A percentile compares a stretch with the other conserved stretches of the same genome.
Conservation (phyloP, 2,329 filamentous ascomycete species). For the Fusarium sterilihyphosum region DNA sequence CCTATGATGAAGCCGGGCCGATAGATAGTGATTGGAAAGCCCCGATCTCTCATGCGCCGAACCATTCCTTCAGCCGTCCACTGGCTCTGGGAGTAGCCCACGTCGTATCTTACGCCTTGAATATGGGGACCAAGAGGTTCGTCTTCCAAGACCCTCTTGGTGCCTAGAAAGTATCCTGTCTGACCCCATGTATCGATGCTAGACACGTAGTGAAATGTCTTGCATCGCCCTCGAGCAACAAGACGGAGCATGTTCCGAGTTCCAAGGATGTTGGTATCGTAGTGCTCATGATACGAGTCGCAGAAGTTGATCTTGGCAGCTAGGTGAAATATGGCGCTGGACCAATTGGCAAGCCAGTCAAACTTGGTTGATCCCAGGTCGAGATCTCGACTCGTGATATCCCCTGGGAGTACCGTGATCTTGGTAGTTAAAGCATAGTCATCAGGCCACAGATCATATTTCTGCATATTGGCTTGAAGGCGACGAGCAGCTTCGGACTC, state of each 20-base stretch:
- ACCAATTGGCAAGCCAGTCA: not conserved
- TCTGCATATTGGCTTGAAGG: not conserved
- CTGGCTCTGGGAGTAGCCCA: not conserved
- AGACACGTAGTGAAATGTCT: not conserved
- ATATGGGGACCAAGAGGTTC: not conserved
- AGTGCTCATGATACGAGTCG: constrained; percentile 2
- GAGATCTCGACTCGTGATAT: not conserved
- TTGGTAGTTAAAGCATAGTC: not conserved
- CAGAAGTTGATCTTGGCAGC: constrained; percentile 5
- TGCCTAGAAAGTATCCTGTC: not conserved
- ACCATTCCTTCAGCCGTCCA: constrained; percentile 2
- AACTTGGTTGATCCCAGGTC: not conserved
- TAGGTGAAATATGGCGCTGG: not conserved
- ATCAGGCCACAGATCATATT: not conserved
- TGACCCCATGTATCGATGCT: constrained; percentile 7
- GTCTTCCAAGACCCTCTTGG: not conserved
- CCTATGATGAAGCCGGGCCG: constrained; percentile 1
- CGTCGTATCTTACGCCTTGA: not conserved
- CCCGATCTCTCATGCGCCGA: not conserved
- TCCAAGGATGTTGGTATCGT: not conserved
- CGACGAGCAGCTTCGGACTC: not conserved
- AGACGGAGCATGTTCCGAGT: not conserved
- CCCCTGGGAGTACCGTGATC: not conserved
- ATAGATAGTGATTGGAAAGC: not conserved
- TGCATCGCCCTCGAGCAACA: not conserved